Base-by-base conservation (phyloP, 2,329 filamentous ascomycete genomes). In the Phialophora expanda region DNA sequence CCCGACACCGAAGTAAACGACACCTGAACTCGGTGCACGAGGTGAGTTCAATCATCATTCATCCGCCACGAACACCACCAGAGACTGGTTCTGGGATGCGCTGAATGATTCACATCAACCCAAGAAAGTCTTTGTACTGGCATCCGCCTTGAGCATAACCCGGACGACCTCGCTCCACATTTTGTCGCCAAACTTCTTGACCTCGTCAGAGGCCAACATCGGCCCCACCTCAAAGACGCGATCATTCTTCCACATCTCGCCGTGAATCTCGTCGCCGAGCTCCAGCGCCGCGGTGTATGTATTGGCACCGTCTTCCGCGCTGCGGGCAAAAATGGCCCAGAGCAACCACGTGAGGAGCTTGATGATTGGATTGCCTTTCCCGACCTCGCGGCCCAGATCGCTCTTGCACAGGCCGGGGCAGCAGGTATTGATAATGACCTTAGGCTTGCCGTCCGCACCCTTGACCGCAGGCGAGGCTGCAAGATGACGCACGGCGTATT, bases 331-430 rank as follows among this genome's bases (percentile, higher is more conserved):
- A 4, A 81, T 64, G 53, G 66, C 73, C 59, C 75, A 76, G 61
- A 80, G 66, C 17, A 79, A 22, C 72, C 76, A 77, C 20, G n/a
- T 44, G 9, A 65, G 5, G n/a, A 68, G 30, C 41, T 51, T 56
- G 22, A 66, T 30, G 2, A 76, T 62, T 0, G 75, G 55, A 67
- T 63, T 66, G 11, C 30, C 55, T 50, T 63, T 71, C 14, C 62
- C 53, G 22, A 72, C 65, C 50, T 81, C 75, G 8, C 81, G 77
- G 2, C 76, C 76, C 6, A 83, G 74, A 11, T 77, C 75, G 3
- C 80, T 80, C 20, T 69, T 74, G 68, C 80, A 82, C 32, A 81
- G 71, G 0, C 80, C 81, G 1, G 81, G 81, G 64, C 79, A 82
- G 4, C 77, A 73, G 0, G 80, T 79, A 54, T 80, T 82, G 64